phyloP scores from a whole-genome alignment of 768 basidiomycete genomes.

The Lentinula edodes region DNA sequence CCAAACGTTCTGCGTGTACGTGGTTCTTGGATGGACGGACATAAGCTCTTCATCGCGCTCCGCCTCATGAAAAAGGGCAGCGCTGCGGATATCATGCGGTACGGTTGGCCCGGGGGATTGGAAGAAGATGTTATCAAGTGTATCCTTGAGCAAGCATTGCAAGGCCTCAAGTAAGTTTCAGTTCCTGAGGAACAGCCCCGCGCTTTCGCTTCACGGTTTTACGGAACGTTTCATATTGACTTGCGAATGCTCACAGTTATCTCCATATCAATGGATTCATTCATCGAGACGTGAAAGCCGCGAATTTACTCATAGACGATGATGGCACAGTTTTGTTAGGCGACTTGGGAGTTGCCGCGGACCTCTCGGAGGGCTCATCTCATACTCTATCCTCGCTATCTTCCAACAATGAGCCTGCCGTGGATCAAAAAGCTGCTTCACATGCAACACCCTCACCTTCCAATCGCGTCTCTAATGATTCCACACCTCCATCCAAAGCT shows the following conservation, averaged over 20 bases:
- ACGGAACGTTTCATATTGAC: neutral
- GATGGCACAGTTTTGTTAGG: conserved; percentile 87
- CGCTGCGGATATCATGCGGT: conserved; percentile 78
- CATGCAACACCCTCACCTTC: conserved; percentile 6
- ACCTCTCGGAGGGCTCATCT: conserved; percentile 63
- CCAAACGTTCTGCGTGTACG: conserved; percentile 91
- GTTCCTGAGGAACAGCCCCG: neutral
- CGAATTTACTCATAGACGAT: conserved; percentile 88
- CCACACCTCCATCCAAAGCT: conserved; percentile 21
- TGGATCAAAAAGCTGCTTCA: conserved; percentile 8
- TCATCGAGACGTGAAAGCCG: conserved; percentile 93
- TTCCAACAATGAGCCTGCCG: conserved; percentile 12
- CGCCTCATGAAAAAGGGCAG: conserved; percentile 89
- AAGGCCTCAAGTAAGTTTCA: conserved; percentile 75
- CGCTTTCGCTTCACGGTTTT: conserved; percentile 2
- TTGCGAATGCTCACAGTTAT: conserved; percentile 44
- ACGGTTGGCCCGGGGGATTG: conserved; percentile 85
- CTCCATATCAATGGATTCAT: conserved; percentile 87
- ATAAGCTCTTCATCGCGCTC: conserved; percentile 80
- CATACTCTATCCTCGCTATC: conserved; percentile 19
- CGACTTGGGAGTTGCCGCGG: conserved; percentile 89
- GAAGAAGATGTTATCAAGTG: conserved; percentile 86
- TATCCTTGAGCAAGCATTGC: conserved; percentile 77
- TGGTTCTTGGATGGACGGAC: conserved; percentile 82
- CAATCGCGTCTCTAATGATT: conserved; percentile 31